These are phyloP conservation scores for Cladosporium cucumerinum DNA, from an alignment of 2,329 filamentous ascomycete genomes.

Conservation along the genomic window DNA sequence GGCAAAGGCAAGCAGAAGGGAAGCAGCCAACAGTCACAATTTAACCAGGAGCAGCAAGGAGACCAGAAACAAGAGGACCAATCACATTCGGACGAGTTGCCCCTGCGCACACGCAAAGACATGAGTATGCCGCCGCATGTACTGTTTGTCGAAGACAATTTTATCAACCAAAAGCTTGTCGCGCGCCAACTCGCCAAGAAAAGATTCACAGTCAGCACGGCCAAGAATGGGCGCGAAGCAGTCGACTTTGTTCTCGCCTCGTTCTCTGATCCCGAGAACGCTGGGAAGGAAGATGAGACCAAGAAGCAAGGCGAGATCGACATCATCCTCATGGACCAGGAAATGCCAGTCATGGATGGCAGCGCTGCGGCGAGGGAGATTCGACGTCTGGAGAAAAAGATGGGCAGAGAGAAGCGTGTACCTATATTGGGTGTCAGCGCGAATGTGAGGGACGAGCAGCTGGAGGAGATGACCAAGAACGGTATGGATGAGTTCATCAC, in stretches of 20 bases:
- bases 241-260: conserved; percentile 26
- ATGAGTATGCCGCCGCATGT: conserved; percentile 21
- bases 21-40: background rate
- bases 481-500: conserved; percentile 37
- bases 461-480: conserved; percentile 29
- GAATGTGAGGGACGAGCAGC: conserved; percentile 34
- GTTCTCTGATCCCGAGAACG: conserved; percentile 18
- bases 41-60: background rate
- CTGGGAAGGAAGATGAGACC: conserved; percentile 7
- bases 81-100: background rate
- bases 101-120: conserved; percentile 2
- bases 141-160: conserved; percentile 34
- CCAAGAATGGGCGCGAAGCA: conserved; percentile 34
- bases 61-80: too few relatives aligned
- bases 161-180: conserved; percentile 35
- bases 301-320: conserved; percentile 23
- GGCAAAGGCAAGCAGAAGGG: background rate
- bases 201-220: conserved; percentile 31
- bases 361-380: conserved; percentile 30
- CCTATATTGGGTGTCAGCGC: conserved; percentile 36
- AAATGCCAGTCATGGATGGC: conserved; percentile 36
- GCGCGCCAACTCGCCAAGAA: conserved; percentile 29
- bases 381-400: conserved; percentile 25
- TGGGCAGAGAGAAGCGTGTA: conserved; percentile 21
- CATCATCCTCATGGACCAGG: conserved; percentile 35